Evolutionary conservation across 176 grass and related monocot genomes (phyloP).

Genomic region (Elymus sibiricus): DNA sequence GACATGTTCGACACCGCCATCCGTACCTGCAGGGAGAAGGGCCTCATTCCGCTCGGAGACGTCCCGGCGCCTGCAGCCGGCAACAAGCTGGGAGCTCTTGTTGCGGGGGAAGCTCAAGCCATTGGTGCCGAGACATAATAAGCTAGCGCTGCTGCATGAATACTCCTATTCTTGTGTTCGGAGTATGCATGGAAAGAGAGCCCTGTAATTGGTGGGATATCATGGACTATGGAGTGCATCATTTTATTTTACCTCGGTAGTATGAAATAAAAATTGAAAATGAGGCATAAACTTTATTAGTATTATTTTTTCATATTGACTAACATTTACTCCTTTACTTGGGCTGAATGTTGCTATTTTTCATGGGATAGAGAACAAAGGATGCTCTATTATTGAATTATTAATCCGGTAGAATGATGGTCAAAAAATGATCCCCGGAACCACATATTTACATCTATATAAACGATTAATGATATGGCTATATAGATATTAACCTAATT

Average conservation of each 20-base stretch:
- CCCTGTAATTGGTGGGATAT: background rate
- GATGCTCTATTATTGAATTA: conserved; percentile 24
- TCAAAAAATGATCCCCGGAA: background rate
- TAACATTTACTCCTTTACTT: background rate
- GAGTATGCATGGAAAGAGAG: background rate
- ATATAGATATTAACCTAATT: conserved; percentile 21
- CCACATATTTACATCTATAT: conserved; percentile 33
- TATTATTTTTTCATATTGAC: background rate
- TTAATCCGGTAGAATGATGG: background rate
- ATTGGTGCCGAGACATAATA: conserved; percentile 20
- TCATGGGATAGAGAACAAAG: background rate
- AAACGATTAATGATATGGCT: conserved; percentile 4
- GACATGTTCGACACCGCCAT: conserved; percentile 84
- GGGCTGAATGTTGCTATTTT: background rate
- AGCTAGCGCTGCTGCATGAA: background rate
- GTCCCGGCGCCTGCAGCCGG: background rate
- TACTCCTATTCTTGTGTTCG: background rate
- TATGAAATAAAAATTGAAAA: background rate
- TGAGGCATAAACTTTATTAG: background rate
- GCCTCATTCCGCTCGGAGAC: conserved; percentile 40
- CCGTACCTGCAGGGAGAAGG: conserved; percentile 65
- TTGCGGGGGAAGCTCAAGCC: background rate
- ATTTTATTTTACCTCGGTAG: too few species aligned
- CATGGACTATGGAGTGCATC: background rate
- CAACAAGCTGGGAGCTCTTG: background rate